Conservation (phyloP, 371 early-diverging fungal genomes). For the Rhizopus sp. region DNA sequence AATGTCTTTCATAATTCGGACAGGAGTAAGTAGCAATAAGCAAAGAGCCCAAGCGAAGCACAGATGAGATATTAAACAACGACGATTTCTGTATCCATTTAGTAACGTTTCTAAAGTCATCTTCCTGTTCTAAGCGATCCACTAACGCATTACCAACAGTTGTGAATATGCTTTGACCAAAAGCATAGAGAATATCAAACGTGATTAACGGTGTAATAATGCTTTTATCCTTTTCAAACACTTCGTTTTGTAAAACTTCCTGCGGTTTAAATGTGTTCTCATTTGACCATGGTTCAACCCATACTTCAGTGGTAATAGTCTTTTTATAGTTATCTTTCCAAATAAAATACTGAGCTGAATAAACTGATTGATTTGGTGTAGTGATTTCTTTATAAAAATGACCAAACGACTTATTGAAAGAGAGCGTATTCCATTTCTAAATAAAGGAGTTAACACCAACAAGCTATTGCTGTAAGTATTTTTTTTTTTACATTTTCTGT, state of each 20-base stretch:
- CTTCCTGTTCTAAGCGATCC: constrained; percentile 9
- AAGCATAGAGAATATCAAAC: constrained; percentile 69
- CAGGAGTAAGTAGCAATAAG: constrained; percentile 42
- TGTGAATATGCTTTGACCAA: constrained; percentile 36
- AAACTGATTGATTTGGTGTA: constrained; percentile 14
- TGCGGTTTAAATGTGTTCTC: constrained; percentile 14
- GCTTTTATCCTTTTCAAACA: constrained; percentile 55
- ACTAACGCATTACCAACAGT: constrained; percentile 9
- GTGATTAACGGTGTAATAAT: constrained; percentile 66
- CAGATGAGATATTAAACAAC: constrained; percentile 43
- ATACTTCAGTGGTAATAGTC: constrained; percentile 68
- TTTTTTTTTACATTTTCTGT: constrained; percentile 57
- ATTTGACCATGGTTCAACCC: constrained; percentile 66
- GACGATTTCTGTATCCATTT: constrained; percentile 22
- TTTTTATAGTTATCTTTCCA: constrained; percentile 54
- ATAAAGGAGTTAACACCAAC: not conserved
- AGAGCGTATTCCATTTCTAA: constrained; percentile 55
- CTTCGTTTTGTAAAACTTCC: constrained; percentile 30
- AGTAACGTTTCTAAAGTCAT: constrained; percentile 22
- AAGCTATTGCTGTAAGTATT: not conserved
- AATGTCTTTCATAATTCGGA: constrained; percentile 36
- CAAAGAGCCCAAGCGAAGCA: constrained; percentile 43
- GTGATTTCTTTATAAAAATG: constrained; percentile 69
- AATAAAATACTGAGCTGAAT: constrained; percentile 66
- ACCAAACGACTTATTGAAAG: constrained; percentile 47